These are phyloP conservation scores for Hyphopichia wangnamkhiaoensis DNA, from an alignment of 1,139 yeast species.

Conservation along the genomic window DNA sequence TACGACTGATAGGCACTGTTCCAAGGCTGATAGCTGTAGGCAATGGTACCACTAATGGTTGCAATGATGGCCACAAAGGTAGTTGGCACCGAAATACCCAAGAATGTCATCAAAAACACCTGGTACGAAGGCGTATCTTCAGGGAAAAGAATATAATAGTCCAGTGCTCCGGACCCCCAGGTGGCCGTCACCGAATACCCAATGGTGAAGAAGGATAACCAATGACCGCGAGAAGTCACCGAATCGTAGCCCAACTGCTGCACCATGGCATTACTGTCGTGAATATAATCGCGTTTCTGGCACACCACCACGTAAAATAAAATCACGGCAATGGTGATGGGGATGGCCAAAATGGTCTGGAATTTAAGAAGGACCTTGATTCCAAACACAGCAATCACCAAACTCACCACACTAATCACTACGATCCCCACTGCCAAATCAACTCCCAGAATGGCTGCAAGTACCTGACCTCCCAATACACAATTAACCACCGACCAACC, in stretches of 20 bases:
- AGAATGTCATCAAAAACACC: constrained; percentile 62
- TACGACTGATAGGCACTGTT: constrained; percentile 51
- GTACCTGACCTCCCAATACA: constrained; percentile 83
- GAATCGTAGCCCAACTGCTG: constrained; percentile 9
- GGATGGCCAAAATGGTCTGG: constrained; percentile 68
- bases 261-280: not conserved
- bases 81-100: constrained; percentile 73
- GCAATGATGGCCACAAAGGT: constrained; percentile 78
- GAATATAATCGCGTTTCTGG: constrained; percentile 42
- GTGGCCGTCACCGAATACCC: constrained; percentile 82
- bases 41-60: constrained; percentile 68
- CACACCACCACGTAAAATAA: constrained; percentile 70
- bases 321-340: constrained; percentile 68
- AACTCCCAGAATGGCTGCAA: constrained; percentile 62
- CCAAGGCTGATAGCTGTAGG: constrained; percentile 64
- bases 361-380: constrained; percentile 67
- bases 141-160: constrained; percentile 82
- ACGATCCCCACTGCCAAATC: constrained; percentile 75
- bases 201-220: constrained; percentile 73
- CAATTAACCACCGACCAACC: constrained; percentile 88
- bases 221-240: constrained; percentile 54
- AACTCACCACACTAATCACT: constrained; percentile 63
- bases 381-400: constrained; percentile 73
- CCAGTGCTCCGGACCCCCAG: constrained; percentile 89
- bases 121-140: constrained; percentile 63